Conservation (phyloP, 2,329 filamentous ascomycete genomes). For the Nothomitra cinnamomea region DNA sequence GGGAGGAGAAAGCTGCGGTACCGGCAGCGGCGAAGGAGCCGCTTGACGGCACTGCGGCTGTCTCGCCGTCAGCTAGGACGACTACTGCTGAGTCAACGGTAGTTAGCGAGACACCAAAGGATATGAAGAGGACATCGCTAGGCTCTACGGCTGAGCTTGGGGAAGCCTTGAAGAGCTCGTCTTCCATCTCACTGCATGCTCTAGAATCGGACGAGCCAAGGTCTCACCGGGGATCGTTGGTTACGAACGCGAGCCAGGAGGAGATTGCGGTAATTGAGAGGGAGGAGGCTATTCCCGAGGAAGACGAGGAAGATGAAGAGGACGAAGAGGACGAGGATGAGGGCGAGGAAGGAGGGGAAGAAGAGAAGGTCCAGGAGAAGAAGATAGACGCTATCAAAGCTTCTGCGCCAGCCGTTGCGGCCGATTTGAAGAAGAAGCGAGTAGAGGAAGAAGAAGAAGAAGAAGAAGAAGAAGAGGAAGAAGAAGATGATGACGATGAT, state of each 20-base stretch:
- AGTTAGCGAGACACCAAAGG: no score
- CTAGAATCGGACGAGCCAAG: neutral
- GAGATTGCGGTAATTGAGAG: conserved; percentile 16
- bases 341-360: neutral
- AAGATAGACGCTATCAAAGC: neutral
- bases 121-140: neutral
- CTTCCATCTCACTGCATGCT: neutral
- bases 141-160: neutral
- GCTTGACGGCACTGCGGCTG: neutral
- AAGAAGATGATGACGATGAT: neutral
- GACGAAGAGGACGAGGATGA: conserved; percentile 3
- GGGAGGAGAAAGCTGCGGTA: neutral
- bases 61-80: no score
- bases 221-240: conserved; percentile 13
- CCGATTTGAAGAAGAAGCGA: neutral
- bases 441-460: conserved; percentile 17
- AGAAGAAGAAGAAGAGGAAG: conserved; percentile 5
- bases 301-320: conserved; percentile 14
- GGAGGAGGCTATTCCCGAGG: conserved; percentile 15
- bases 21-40: neutral
- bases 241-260: conserved; percentile 12
- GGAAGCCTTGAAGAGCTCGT: neutral
- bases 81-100: no score
- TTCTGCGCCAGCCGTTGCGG: neutral
- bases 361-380: neutral